Base-by-base conservation (phyloP, 208 protist genomes). In the Leishmania major region DNA sequence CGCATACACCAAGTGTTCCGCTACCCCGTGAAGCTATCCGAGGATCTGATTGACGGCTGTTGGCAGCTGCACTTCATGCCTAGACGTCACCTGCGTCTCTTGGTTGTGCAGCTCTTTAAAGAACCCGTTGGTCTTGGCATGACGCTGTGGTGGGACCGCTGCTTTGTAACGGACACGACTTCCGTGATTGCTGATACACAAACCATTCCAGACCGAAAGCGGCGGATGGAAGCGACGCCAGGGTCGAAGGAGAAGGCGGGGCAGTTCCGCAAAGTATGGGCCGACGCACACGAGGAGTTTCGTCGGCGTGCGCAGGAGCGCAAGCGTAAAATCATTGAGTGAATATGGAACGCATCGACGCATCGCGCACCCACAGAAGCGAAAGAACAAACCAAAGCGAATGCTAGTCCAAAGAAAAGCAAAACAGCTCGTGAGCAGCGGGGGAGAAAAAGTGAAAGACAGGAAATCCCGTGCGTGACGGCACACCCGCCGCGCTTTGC, bases 141-240 rank as follows among this genome's bases (percentile, higher is more conserved):
- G 84, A 86, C 78, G 31, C 82, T 95, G 10, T 97, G 94, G 92
- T 97, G 94, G 92, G 91, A 95, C 78, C 85, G 85, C 60, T 94
- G 91, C 71, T 94, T 95, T 73, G 72, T 83, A 19, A 87, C 87
- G 0, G 94, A 97, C 82, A 84, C 79, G 11, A 3, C 49, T 3
- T 88, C 91, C 13, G 84, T 90, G 25, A 82, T 95, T 57, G 59
- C 31, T 11, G 89, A 95, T 84, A 91, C 92, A 3, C 79, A 71
- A 17, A 80, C 62, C 10, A 88, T 96, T 64, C 75, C 78, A 13
- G 90, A 85, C 45, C 88, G 93, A 51, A 82, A 79, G 73, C 79
- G 80, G 53, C 75, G 51, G n/a, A 59, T 25, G 28, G 69, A 79
- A 1, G 80, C 83, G 28, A 78, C 72, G n/a, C 77, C 83, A 5